These are phyloP conservation scores for Pittosporum tobira DNA, from an alignment of 129 eudicot species.

Conservation along the genomic window DNA sequence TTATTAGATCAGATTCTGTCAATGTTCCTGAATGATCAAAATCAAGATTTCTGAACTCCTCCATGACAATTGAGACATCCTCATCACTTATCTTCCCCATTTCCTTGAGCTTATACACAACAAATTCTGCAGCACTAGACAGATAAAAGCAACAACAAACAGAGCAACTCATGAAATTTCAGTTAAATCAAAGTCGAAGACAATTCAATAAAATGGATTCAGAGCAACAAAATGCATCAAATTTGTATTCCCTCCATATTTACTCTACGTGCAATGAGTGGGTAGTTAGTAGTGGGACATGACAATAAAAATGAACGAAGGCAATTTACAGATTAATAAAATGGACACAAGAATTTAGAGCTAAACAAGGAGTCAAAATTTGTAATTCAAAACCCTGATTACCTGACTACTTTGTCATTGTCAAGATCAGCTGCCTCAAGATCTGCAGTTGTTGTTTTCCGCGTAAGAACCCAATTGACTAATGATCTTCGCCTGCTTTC, in stretches of 20 bases:
- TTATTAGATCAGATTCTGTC: constrained; percentile 39
- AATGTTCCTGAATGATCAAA: constrained; percentile 75
- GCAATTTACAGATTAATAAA: too few relatives aligned
- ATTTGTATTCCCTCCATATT: too few relatives aligned
- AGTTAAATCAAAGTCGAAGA: neutral
- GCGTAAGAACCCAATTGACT: constrained; percentile 52
- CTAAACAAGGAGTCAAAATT: too few relatives aligned
- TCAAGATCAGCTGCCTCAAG: constrained; percentile 84
- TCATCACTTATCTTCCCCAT: constrained; percentile 65
- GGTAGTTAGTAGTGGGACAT: too few relatives aligned
- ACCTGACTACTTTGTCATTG: constrained; percentile 60
- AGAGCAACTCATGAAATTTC: neutral
- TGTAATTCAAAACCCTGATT: neutral
- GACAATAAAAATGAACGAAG: too few relatives aligned
- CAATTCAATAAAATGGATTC: neutral
- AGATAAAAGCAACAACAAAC: neutral
- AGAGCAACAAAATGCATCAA: too few relatives aligned
- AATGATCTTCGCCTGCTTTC: constrained; percentile 38
- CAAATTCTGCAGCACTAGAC: constrained; percentile 59
- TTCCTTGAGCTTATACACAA: constrained; percentile 61
- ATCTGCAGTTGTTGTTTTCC: constrained; percentile 55
- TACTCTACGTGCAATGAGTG: too few relatives aligned
- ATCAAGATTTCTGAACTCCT: constrained; percentile 53
- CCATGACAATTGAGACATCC: constrained; percentile 37
- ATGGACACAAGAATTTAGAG: too few relatives aligned